Percentiles rank a stretch among this genome's conserved stretches.
Evolutionary conservation across 2,329 filamentous ascomycete species (phyloP).

Genomic region (Phaeophleospora eucalypticola): DNA sequence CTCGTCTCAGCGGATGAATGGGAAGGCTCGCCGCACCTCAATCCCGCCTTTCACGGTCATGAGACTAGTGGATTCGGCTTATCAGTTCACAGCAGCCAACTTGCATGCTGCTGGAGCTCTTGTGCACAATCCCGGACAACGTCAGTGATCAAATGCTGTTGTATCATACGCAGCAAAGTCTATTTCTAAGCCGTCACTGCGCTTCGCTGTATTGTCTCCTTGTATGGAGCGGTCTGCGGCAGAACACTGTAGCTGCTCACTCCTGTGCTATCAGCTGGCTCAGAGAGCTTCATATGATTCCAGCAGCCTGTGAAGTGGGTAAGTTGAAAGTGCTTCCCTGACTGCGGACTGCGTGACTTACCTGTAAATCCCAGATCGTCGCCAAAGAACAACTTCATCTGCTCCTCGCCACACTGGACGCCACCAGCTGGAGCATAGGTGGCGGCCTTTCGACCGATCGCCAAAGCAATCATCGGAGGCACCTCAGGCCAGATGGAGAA

Average conservation of each 20-base stretch:
- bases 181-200: background rate
- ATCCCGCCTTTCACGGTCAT: too few species aligned
- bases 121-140: too few species aligned
- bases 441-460: constrained; percentile 11
- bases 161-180: background rate
- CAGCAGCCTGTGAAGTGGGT: constrained; percentile 8
- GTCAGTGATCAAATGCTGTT: too few species aligned
- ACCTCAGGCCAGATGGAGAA: constrained; percentile 9
- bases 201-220: background rate
- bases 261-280: constrained; percentile 1
- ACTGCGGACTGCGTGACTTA: background rate
- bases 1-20: too few species aligned
- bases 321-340: background rate
- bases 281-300: constrained; percentile 12
- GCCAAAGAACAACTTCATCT: constrained; percentile 14
- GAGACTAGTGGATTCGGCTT: too few species aligned
- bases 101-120: too few species aligned
- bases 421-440: constrained; percentile 11
- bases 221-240: constrained; percentile 5
- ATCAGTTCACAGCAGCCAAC: too few species aligned
- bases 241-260: constrained; percentile 2
- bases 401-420: constrained; percentile 7
- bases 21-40: too few species aligned
- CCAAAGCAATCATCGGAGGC: constrained; percentile 15
- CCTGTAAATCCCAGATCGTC: constrained; percentile 14